Base-by-base conservation (phyloP, 768 basidiomycete genomes). In the Tephrocybe sp. region DNA sequence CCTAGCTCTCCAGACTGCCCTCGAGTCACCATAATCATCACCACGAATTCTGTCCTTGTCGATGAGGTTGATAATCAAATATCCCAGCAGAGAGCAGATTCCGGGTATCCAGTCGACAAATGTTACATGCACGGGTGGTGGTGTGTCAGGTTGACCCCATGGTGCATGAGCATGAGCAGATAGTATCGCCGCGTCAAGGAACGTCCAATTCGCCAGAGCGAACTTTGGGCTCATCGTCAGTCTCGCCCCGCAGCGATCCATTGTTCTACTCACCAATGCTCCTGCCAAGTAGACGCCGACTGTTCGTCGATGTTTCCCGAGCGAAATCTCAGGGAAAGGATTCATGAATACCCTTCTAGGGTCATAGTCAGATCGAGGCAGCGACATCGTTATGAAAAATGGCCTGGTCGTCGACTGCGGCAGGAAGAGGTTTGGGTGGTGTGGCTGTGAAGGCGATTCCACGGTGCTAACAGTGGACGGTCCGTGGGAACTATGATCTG, bases 41-140 rank as follows among this genome's bases (percentile, higher is more conserved):
- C 87, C 87, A 12, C 80, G 74, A 43, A 98, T 77, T 26, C 90
- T 79, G 58, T 92, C 89, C 73, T 98, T 98, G 74, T 99, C 94
- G 60, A 98, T 94, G 49, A 97, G 66, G 67, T 93, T 94, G 70
- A 96, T 84, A 68, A 97, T 77, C 54, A 98, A 69, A 78, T 95
- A 93, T 16, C 96, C 97, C 11, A 98, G 70, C 25, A 97, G 79
- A 6, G 92, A 92, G 69, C 87, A 93, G 58, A 98, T 83, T 18
- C 95, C 96, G 0, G 96, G 93, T n/a, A 97, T 74, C 97, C 97
- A 99, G 74, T 98, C 97, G 47, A 92, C 84, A 64, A 98, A 97
- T 11, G 80, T 73, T 65, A 99, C 90, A 61, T 92, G 92, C 0
- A 80, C 77, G 9, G 78, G 77, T 0, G 72, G 65, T 0, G 83